Percentiles rank a stretch among this genome's conserved stretches.
Evolutionary conservation across 805 yeast genomes (phyloP).

Genomic region (Maudiozyma barnettii): DNA sequence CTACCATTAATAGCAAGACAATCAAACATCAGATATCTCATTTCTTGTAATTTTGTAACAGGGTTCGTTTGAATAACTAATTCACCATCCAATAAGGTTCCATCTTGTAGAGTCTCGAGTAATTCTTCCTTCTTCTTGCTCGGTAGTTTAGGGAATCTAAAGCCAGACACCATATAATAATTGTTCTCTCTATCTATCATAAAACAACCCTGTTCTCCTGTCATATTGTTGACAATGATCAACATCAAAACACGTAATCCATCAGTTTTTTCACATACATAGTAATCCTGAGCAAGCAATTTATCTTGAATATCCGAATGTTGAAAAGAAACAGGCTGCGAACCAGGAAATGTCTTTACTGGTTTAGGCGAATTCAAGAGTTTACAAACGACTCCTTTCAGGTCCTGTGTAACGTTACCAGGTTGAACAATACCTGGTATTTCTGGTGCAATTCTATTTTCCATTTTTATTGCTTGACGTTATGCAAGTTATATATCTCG

Average conservation of each 20-base stretch:
- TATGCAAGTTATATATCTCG: neutral
- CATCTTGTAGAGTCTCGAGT: constrained; percentile 57
- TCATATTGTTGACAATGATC: constrained; percentile 50
- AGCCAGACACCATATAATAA: constrained; percentile 67
- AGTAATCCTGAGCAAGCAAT: constrained; percentile 64
- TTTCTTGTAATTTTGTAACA: constrained; percentile 46
- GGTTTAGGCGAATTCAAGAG: constrained; percentile 47
- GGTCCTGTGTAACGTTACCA: constrained; percentile 55
- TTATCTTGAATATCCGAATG: constrained; percentile 57
- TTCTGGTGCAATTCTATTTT: constrained; percentile 53
- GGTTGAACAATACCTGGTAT: constrained; percentile 82
- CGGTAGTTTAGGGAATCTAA: constrained; percentile 67
- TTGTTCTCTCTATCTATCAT: constrained; percentile 84
- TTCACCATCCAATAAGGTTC: constrained; percentile 91
- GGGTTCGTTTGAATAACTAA: constrained; percentile 62
- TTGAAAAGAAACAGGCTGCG: constrained; percentile 91
- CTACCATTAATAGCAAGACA: constrained; percentile 77
- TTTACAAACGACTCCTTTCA: constrained; percentile 59
- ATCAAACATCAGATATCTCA: constrained; percentile 83
- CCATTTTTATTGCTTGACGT: constrained; percentile 10
- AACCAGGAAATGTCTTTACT: constrained; percentile 61
- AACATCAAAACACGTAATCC: constrained; percentile 80
- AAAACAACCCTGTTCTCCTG: constrained; percentile 80
- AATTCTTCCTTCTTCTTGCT: constrained; percentile 25
- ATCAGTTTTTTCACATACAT: constrained; percentile 93